Evolutionary conservation across 148 eudicot species (phyloP).

Genomic region (Amaranthus palmeri): DNA sequence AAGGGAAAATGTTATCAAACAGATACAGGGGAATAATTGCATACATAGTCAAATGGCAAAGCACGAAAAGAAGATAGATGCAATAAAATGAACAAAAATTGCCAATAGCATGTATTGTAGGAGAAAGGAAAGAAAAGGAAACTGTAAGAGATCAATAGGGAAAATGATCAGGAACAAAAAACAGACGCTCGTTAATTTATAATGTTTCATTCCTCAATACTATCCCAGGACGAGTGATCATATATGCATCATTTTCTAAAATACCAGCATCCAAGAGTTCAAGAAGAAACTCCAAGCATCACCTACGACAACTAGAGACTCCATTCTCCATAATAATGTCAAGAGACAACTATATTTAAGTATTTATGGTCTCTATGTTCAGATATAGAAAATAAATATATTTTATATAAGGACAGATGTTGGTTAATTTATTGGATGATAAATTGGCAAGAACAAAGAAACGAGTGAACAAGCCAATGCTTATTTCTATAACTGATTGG

Average conservation of each 20-base stretch:
- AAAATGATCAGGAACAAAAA: not conserved
- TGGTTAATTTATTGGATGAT: no score
- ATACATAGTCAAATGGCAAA: not conserved
- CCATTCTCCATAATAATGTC: not conserved
- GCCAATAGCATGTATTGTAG: not conserved
- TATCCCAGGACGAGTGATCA: not conserved
- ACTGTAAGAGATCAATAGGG: not conserved
- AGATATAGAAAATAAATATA: no score
- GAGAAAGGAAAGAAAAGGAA: not conserved
- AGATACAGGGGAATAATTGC: conserved; percentile 11
- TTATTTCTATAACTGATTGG: no score
- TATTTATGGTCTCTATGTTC: no score
- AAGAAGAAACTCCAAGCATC: not conserved
- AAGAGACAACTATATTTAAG: not conserved
- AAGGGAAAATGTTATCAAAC: conserved; percentile 1
- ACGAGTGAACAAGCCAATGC: no score
- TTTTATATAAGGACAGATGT: no score
- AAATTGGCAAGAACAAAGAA: no score
- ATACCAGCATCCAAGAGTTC: not conserved
- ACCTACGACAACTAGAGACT: not conserved
- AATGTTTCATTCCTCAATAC: no score
- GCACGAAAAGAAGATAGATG: not conserved
- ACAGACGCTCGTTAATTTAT: not conserved
- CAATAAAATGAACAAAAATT: not conserved
- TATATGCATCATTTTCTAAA: not conserved